These are phyloP conservation scores for Nicotiana benthamiana DNA, from an alignment of 257 asterid genomes.

Conservation along the genomic window DNA sequence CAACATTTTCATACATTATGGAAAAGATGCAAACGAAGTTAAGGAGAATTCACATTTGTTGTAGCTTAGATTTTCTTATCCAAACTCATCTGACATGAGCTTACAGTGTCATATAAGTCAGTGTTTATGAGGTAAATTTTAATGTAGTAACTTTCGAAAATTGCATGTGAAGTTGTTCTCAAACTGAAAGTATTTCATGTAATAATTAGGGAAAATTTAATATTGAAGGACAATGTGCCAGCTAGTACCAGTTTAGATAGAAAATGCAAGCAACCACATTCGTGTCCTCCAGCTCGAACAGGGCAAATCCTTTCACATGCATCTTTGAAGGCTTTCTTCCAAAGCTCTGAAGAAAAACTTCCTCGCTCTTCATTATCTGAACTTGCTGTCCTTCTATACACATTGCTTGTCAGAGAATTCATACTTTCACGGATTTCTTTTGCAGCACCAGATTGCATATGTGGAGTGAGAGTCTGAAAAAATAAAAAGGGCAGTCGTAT, in stretches of 20 bases:
- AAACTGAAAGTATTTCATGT: neutral
- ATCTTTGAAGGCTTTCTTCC: conserved; percentile 83
- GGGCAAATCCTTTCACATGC: conserved; percentile 86
- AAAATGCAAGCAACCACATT: conserved; percentile 71
- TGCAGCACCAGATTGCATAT: conserved; percentile 67
- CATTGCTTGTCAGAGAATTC: conserved; percentile 27
- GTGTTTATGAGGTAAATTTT: neutral
- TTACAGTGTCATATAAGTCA: neutral
- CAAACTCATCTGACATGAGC: neutral
- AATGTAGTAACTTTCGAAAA: neutral
- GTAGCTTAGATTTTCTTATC: neutral
- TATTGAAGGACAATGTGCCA: neutral
- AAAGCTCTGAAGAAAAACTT: conserved; percentile 54
- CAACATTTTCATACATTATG: neutral
- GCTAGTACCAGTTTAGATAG: conserved; percentile 64
- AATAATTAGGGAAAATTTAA: neutral
- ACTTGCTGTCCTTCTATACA: conserved; percentile 32
- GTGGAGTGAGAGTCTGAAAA: conserved; percentile 71
- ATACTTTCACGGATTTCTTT: conserved; percentile 27
- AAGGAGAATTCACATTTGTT: neutral
- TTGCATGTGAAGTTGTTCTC: neutral
- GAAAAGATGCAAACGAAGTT: neutral
- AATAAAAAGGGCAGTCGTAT: conserved; percentile 2
- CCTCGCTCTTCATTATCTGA: conserved; percentile 38
- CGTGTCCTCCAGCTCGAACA: conserved; percentile 76